Conservation (phyloP, 1,284 basidiomycete species). For the Apiotrichum veenhuisii region DNA sequence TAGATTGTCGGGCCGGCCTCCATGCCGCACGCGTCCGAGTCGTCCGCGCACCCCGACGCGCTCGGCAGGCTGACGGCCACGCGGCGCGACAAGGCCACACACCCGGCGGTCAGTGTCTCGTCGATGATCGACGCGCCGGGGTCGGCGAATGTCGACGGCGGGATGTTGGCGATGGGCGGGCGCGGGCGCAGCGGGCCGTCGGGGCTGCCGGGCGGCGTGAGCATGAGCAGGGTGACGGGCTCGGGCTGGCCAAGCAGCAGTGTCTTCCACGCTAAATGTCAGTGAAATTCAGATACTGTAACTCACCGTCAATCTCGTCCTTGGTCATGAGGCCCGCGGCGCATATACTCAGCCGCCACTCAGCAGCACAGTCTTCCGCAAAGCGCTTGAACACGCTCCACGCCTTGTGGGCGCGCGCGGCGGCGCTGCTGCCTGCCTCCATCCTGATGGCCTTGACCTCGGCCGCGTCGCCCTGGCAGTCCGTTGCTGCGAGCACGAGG, state of each 20-base stretch:
- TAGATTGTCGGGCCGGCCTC: slow-evolving; percentile 17
- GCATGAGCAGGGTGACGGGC: slow-evolving; percentile 24
- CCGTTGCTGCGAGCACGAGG: slow-evolving; percentile 26
- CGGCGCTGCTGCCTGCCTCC: neutral
- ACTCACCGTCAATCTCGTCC: slow-evolving; percentile 34
- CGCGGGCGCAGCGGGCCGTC: slow-evolving; percentile 8
- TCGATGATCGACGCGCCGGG: slow-evolving; percentile 31
- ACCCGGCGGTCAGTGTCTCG: slow-evolving; percentile 24
- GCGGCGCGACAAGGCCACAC: slow-evolving; percentile 17
- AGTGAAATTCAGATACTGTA: too few relatives aligned
- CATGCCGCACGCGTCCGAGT: neutral
- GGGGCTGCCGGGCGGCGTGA: slow-evolving; percentile 5
- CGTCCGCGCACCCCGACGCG: neutral
- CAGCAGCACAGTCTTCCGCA: slow-evolving; percentile 50
- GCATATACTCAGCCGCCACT: slow-evolving; percentile 31
- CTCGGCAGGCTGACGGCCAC: slow-evolving; percentile 11
- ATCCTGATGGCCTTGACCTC: slow-evolving; percentile 15
- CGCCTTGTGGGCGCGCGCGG: slow-evolving; percentile 3
- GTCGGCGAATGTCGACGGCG: slow-evolving; percentile 26
- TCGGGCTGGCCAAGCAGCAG: slow-evolving; percentile 4
- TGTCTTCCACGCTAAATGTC: slow-evolving; percentile 23
- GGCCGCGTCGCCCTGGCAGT: slow-evolving; percentile 33
- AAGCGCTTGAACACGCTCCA: slow-evolving; percentile 52
- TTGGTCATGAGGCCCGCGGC: slow-evolving; percentile 18
- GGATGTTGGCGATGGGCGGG: slow-evolving; percentile 23